phyloP scores from a whole-genome alignment of 176 grass and related monocot species.

The Cenchrus purpureus region DNA sequence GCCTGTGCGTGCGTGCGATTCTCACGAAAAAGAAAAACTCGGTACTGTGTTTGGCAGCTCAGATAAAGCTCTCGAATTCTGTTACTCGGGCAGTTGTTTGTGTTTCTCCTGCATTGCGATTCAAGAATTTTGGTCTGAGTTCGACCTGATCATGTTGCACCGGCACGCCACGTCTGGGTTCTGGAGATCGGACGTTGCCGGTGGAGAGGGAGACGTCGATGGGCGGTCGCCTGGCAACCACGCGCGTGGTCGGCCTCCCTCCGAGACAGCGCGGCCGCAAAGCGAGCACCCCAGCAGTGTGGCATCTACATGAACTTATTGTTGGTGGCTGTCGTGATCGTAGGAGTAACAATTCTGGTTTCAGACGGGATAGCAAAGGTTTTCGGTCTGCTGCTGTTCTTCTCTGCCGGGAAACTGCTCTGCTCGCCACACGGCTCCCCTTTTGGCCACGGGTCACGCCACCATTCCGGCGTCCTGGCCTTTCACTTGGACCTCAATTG shows the following conservation, averaged over 20 bases:
- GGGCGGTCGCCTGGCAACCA: too few relatives aligned
- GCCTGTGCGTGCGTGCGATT: neutral
- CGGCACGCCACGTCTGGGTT: too few relatives aligned
- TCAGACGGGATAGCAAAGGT: neutral
- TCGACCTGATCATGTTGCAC: too few relatives aligned
- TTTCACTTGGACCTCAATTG: neutral
- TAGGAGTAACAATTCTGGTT: too few relatives aligned
- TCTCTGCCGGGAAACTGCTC: neutral
- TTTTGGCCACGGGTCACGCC: neutral
- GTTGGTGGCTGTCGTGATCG: slow-evolving; percentile 2
- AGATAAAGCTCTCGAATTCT: neutral
- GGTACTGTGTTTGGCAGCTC: neutral
- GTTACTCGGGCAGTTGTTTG: too few relatives aligned
- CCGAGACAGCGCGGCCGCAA: too few relatives aligned
- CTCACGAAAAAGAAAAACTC: neutral
- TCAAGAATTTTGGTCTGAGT: neutral
- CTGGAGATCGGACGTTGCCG: too few relatives aligned
- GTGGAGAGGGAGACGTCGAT: too few relatives aligned
- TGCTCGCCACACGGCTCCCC: neutral
- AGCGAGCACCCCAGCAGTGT: neutral
- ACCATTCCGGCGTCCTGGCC: too few relatives aligned
- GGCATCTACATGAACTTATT: neutral
- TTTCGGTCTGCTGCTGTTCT: neutral
- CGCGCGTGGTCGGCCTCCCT: too few relatives aligned
- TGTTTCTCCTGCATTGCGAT: neutral